These are phyloP conservation scores for Cicer arietinum DNA, from an alignment of 306 rosid species.

Conservation along the genomic window DNA sequence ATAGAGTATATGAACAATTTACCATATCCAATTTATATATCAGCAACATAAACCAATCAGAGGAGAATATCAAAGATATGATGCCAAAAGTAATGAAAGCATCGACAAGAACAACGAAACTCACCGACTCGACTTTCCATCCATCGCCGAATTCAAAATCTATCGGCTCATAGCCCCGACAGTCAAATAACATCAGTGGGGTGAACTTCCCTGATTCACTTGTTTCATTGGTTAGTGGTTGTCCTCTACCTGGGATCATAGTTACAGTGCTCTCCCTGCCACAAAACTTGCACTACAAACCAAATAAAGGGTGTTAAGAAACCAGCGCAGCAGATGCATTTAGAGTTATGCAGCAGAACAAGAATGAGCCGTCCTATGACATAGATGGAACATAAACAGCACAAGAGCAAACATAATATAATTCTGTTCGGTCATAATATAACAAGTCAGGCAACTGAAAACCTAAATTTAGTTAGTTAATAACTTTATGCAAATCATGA, in stretches of 20 bases:
- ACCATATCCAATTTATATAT: constrained; percentile 20
- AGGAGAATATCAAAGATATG: constrained; percentile 11
- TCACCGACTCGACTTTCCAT: constrained; percentile 92
- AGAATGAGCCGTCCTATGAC: constrained; percentile 7
- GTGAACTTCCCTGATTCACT: constrained; percentile 65
- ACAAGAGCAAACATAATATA: constrained; percentile 9
- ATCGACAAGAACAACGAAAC: constrained; percentile 43
- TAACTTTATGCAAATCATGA: background rate
- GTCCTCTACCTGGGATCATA: constrained; percentile 71
- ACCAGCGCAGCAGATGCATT: constrained; percentile 18
- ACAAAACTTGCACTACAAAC: constrained; percentile 86
- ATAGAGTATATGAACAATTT: constrained; percentile 19
- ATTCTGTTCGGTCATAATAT: background rate
- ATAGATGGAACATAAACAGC: constrained; percentile 30
- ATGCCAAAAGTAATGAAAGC: constrained; percentile 18
- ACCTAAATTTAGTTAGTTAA: background rate
- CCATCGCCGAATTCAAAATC: constrained; percentile 61
- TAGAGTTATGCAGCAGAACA: constrained; percentile 29
- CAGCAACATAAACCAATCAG: constrained; percentile 33
- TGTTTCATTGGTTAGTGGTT: constrained; percentile 62
- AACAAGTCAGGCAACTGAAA: constrained; percentile 21
- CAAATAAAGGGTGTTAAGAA: constrained; percentile 39
- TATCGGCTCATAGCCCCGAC: constrained; percentile 84
- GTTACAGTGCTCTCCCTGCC: constrained; percentile 85
- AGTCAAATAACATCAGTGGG: constrained; percentile 83